phyloP scores from a whole-genome alignment of 192 early-diverging fungal genomes.

The Podila epigama region DNA sequence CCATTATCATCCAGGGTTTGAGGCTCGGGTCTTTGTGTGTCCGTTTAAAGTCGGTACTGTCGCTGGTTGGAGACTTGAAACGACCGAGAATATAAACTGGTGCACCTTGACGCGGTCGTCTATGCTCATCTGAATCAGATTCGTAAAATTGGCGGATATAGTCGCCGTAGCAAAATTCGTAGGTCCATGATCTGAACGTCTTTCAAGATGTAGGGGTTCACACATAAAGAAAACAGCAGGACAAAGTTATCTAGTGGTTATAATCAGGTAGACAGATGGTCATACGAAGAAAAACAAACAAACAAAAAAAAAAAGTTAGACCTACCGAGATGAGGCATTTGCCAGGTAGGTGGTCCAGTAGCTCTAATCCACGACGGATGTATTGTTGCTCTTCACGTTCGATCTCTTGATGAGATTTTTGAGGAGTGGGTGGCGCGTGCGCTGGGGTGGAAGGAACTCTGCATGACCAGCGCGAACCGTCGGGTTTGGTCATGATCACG shows the following conservation, averaged over 20 bases:
- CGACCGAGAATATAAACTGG: conserved; percentile 16
- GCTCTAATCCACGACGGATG: conserved; percentile 60
- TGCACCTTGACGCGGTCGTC: background rate
- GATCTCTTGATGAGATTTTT: conserved; percentile 12
- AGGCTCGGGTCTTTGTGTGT: background rate
- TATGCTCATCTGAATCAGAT: conserved; percentile 11
- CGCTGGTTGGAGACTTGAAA: background rate
- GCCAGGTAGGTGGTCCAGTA: conserved; percentile 49
- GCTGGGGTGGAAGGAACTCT: conserved; percentile 50
- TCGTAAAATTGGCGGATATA: conserved; percentile 7
- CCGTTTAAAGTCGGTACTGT: background rate
- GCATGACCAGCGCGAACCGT: conserved; percentile 57
- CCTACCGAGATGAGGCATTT: conserved; percentile 58
- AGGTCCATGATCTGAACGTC: conserved; percentile 70
- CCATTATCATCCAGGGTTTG: background rate
- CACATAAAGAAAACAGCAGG: background rate
- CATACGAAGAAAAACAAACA: background rate
- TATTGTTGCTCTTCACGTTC: conserved; percentile 28
- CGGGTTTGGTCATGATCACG: conserved; percentile 36
- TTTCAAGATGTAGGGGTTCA: no score
- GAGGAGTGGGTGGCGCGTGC: conserved; percentile 3
- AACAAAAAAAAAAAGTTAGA: background rate
- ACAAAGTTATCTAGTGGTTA: background rate
- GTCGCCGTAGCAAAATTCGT: conserved; percentile 77
- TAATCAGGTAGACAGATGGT: background rate